These are phyloP conservation scores for Lavandula angustifolia DNA, from an alignment of 257 asterid genomes.

Conservation along the genomic window DNA sequence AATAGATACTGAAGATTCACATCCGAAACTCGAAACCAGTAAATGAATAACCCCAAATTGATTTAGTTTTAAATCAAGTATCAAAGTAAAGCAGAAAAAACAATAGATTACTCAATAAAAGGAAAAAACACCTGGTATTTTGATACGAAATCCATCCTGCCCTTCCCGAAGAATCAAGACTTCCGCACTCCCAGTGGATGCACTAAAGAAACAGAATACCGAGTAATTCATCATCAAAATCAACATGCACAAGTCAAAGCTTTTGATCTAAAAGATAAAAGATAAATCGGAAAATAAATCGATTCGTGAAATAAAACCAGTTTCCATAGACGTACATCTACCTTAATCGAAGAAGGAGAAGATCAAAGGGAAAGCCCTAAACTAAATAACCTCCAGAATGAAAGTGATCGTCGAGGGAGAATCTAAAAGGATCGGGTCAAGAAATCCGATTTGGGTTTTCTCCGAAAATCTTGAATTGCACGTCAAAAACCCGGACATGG, in stretches of 20 bases:
- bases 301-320: background rate
- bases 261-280: background rate
- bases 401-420: conserved; percentile 14
- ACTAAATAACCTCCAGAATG: background rate
- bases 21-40: background rate
- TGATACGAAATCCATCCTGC: conserved; percentile 26
- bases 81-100: background rate
- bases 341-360: conserved; percentile 10
- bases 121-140: conserved; percentile 21
- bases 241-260: conserved; percentile 14
- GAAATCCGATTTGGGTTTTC: background rate
- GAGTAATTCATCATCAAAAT: conserved; percentile 11
- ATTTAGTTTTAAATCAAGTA: background rate
- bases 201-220: conserved; percentile 1
- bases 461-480: background rate
- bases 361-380: conserved; percentile 5
- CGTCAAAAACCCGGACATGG: background rate
- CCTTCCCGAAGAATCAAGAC: conserved; percentile 3
- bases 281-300: background rate
- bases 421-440: conserved; percentile 28
- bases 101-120: background rate
- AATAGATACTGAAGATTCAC: conserved; percentile 4
- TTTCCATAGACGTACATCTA: background rate
- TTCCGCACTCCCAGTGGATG: background rate
- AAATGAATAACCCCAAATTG: background rate